Conservation (phyloP, 2,329 filamentous ascomycete species). For the Colletotrichum ledebouriae region DNA sequence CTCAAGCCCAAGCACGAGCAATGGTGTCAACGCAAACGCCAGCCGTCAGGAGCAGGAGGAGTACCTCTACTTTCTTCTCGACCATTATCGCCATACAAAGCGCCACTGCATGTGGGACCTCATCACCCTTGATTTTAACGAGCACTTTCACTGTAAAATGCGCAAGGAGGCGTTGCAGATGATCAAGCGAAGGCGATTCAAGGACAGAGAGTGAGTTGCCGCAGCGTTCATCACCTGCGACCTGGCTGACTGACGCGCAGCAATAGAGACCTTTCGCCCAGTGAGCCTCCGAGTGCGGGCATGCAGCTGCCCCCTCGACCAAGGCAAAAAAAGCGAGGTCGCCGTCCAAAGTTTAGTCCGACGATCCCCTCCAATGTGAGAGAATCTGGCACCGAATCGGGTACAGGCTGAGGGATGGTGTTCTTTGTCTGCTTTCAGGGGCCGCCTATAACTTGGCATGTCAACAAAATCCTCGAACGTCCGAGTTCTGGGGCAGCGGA, state of each 20-base stretch:
- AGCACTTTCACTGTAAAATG: constrained; percentile 39
- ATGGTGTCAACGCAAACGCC: constrained; percentile 31
- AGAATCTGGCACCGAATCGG: constrained; percentile 17
- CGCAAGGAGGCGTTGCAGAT: constrained; percentile 41
- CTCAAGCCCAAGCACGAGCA: neutral
- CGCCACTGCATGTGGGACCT: constrained; percentile 42
- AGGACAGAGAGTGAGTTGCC: constrained; percentile 34
- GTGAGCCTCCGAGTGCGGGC: neutral
- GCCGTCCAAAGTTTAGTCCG: constrained; percentile 29
- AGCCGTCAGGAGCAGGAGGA: constrained; percentile 40
- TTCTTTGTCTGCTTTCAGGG: neutral
- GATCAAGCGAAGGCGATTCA: constrained; percentile 40
- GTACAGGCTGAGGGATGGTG: constrained; percentile 18
- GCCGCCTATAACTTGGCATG: too few relatives aligned
- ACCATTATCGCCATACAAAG: constrained; percentile 40
- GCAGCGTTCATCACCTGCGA: too few relatives aligned
- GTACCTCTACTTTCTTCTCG: constrained; percentile 40
- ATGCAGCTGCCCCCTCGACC: constrained; percentile 20
- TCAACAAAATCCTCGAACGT: too few relatives aligned
- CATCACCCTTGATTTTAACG: constrained; percentile 40
- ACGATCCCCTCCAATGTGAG: constrained; percentile 14
- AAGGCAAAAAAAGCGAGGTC: constrained; percentile 29
- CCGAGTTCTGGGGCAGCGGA: too few relatives aligned
- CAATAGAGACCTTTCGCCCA: constrained; percentile 30
- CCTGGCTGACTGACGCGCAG: constrained; percentile 7